phyloP scores from a whole-genome alignment of 2,329 filamentous ascomycete species.

The Chaetomiaceae sp. region DNA sequence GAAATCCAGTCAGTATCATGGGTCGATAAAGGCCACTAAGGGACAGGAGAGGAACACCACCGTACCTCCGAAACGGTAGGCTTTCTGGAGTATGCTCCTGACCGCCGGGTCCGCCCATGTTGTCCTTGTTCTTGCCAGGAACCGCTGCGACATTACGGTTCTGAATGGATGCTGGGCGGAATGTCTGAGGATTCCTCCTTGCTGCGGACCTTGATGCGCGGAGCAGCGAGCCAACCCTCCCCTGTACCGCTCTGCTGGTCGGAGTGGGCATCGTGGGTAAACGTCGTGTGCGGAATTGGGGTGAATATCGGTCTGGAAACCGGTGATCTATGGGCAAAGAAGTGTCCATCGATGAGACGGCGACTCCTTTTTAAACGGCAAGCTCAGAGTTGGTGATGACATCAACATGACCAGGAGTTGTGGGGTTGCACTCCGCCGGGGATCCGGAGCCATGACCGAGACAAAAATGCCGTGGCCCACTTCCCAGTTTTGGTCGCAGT shows the following conservation, averaged over 20 bases:
- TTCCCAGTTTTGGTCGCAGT: no score
- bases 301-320: no score
- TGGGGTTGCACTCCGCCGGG: no score
- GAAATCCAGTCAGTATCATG: neutral
- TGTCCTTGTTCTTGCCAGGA: neutral
- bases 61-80: conserved; percentile 11
- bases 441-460: no score
- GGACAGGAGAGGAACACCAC: neutral
- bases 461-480: no score
- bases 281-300: no score
- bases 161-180: neutral
- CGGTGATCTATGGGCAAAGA: no score
- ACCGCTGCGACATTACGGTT: neutral
- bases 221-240: neutral
- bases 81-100: conserved; percentile 19
- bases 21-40: no score
- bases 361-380: neutral
- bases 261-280: no score
- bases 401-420: no score
- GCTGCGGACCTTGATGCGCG: neutral
- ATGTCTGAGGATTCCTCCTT: neutral
- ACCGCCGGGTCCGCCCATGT: conserved; percentile 23
- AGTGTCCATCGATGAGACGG: no score
- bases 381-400: no score
- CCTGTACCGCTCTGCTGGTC: neutral